These are phyloP conservation scores for Phytophthora pseudosyringae DNA, from an alignment of 352 stramenopile genomes.

Conservation along the genomic window DNA sequence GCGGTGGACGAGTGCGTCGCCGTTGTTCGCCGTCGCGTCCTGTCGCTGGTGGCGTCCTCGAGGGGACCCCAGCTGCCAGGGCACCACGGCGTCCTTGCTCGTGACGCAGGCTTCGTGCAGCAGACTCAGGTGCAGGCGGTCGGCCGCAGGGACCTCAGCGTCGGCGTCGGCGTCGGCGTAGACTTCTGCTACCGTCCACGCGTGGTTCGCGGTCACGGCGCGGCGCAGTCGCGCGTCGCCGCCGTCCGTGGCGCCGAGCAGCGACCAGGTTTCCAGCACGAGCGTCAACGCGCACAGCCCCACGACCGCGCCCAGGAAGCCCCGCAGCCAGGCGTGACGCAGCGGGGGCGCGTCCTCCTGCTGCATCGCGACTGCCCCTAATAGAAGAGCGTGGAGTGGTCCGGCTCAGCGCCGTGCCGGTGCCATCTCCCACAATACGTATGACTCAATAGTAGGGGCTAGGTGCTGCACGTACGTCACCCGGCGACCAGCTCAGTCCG, in stretches of 20 bases:
- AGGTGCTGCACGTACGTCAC: too few relatives aligned
- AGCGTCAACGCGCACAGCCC: constrained; percentile 19
- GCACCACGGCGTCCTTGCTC: constrained; percentile 39
- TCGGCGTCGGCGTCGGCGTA: neutral
- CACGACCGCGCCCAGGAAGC: constrained; percentile 21
- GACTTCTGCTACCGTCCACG: constrained; percentile 7
- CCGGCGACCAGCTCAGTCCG: too few relatives aligned
- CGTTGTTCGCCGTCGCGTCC: constrained; percentile 17
- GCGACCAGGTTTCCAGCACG: constrained; percentile 18
- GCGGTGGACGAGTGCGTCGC: constrained; percentile 13
- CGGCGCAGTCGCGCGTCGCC: constrained; percentile 4
- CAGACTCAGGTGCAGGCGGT: constrained; percentile 42
- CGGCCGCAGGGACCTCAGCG: constrained; percentile 19
- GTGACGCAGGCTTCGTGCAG: constrained; percentile 45
- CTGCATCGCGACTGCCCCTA: constrained; percentile 6
- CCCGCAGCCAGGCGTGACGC: constrained; percentile 15
- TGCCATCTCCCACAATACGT: constrained; percentile 1
- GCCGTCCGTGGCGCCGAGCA: neutral
- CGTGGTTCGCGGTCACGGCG: neutral
- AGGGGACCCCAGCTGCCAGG: constrained; percentile 35
- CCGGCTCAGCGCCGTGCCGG: neutral
- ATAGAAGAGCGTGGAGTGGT: neutral
- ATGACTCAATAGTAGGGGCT: neutral
- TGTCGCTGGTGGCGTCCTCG: constrained; percentile 7
- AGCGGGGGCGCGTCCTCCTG: neutral